A percentile compares a stretch with the other conserved stretches of the same genome.
These are phyloP conservation scores for Oldenlandia corymbosa DNA, from an alignment of 257 asterid genomes.

Conservation along the genomic window DNA sequence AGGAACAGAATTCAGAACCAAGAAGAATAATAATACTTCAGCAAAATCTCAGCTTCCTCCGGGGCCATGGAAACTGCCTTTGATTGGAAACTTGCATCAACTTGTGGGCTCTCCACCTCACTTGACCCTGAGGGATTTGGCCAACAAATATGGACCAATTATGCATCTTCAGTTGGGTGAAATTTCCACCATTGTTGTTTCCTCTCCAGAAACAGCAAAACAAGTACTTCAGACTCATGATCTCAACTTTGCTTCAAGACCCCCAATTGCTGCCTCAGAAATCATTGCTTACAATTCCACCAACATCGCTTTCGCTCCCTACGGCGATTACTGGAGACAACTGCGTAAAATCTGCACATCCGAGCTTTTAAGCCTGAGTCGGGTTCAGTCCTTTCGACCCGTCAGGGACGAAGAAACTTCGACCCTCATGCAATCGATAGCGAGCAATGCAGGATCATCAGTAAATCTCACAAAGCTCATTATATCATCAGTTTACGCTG, in stretches of 20 bases:
- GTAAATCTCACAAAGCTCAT: constrained; percentile 27
- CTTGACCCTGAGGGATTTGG: constrained; percentile 5
- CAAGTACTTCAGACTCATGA: constrained; percentile 18
- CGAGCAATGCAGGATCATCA: constrained; percentile 12
- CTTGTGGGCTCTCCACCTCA: constrained; percentile 4
- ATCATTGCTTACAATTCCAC: not conserved
- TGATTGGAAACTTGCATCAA: constrained; percentile 17
- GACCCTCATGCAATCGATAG: constrained; percentile 9
- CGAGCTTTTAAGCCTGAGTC: not conserved
- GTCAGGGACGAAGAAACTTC: constrained; percentile 22
- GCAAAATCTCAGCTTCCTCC: not conserved
- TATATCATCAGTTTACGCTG: not conserved
- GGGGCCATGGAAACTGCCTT: constrained; percentile 1
- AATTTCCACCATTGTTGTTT: constrained; percentile 16
- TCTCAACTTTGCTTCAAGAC: constrained; percentile 12
- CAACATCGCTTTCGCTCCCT: not conserved
- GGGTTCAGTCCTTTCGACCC: constrained; percentile 10
- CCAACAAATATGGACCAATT: constrained; percentile 14
- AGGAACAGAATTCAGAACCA: not conserved
- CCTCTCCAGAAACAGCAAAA: constrained; percentile 20
- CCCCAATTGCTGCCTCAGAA: not conserved
- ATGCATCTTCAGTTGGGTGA: constrained; percentile 20
- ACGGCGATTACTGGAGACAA: not conserved
- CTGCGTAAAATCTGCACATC: constrained; percentile 3
- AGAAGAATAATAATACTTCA: not conserved